Base-by-base conservation (phyloP, 2,329 filamentous ascomycete species). In the Chaetomiaceae sp. region DNA sequence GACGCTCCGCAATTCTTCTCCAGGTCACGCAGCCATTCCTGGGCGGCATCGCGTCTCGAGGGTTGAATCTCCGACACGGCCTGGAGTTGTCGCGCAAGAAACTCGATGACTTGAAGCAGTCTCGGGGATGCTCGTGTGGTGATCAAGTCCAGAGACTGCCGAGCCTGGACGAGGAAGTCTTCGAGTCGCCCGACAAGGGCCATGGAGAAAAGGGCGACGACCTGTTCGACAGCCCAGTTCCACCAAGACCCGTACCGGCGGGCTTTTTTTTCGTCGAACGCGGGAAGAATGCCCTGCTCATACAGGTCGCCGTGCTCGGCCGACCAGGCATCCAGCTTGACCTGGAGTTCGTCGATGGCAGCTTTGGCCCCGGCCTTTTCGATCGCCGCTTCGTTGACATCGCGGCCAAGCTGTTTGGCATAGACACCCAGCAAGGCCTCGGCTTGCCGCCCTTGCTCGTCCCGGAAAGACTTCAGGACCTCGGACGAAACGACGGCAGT, bases 201-300 rank as follows among this genome's bases (percentile, higher is more conserved):
- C 8, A 29, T 17, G 4, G 43, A 45, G 22, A 54, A 40, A 19
- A 53, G 51, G 6, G 17, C 15, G 27, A 47, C 25, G n/a, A 53
- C 34, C 7, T 53, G 43, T 11, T 47, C 27, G 19, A 37, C 25
- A 6, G 39, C 45, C 51, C 45, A 49, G 51, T 54, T 54, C 51
- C 51, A 54, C 23, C 20, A 54, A 19, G 45, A 54, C 25, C 31
- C 31, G 43, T 45, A 45, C 20, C 20, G 25, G 20, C 43, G 33
- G n/a, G 19, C 33, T 44, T 53, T 53, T 23, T 47, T 42, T 9
- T 14, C 25, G 37, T 47, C 44, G 29, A 53, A 47, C 2, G 25
- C 19, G 19, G 38, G 38, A 15, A 7, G 6, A 29, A 53, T 53
- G 19, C 51, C 51, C 14, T 14, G 20, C 23, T 36, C 38, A 44